Evolutionary conservation across 2,329 filamentous ascomycete species (phyloP), one percentile per base, ranked within the genome.

Genomic region (Sporothrix protearum): DNA sequence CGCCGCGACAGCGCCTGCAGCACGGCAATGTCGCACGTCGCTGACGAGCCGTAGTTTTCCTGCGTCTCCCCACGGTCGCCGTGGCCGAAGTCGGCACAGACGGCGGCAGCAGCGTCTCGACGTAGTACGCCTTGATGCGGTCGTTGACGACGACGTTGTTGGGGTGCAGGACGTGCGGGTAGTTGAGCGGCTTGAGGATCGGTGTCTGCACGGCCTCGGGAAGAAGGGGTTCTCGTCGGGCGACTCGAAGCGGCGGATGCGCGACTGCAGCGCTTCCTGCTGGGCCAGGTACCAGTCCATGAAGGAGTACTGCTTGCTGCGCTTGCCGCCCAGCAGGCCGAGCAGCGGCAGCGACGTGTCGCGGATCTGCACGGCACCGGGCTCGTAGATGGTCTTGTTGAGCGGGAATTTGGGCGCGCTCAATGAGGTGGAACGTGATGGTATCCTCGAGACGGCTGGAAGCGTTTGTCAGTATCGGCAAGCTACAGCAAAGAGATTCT

Each of bases 191-290:
- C 76, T 92, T 90, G n/a, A 99, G 88, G 73, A 99, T 92, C 33
- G 95, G 92, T 71, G 86, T 85, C 77, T 93, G 88, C 53, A 97
- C 84, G 10, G 88, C 90, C 39, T 92, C 87, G 1, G 94, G 83
- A 97, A 99, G 88, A 98, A 99, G 28, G 96, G 93, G 81, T 97
- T 95, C 83, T 99, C 96, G 85, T 99, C 96, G 51, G 96, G 96
- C 0, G 93, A 93, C 80, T 99, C 91, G 85, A 94, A 99, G 79
- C 96, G 93, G 76, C 96, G 93, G 76, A 99, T 94, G 69, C 93
- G 88, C 16, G 94, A 97, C 80, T 99, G 95, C 6, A 98, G 84
- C 74, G 89, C 90, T 82, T 99, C 96, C 79, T 97, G 93, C 80
- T 97, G 92, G 75, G 86, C 87, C 36, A 98, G 89, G 79, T 97